phyloP scores from a whole-genome alignment of 1,139 yeast genomes.

The Saccharomyces hybrid region DNA sequence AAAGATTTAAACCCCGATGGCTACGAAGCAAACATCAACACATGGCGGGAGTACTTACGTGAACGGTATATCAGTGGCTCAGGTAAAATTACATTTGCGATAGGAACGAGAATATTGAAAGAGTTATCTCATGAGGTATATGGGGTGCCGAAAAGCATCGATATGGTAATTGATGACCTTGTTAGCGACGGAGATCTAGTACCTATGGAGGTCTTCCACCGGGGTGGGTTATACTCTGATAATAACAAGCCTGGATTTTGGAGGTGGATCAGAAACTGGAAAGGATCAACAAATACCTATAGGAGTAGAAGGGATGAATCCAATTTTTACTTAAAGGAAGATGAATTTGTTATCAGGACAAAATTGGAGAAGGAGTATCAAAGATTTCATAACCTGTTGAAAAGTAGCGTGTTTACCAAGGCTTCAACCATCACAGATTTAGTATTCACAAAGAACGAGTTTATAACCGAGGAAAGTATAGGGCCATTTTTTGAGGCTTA shows the following conservation, averaged over 20 bases:
- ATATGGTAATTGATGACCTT: slow-evolving; percentile 33
- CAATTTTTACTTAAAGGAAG: slow-evolving; percentile 17
- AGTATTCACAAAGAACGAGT: slow-evolving; percentile 17
- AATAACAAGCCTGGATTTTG: slow-evolving; percentile 2
- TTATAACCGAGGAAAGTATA: slow-evolving; percentile 13
- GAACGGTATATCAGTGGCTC: slow-evolving; percentile 15
- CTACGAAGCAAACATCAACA: slow-evolving; percentile 52
- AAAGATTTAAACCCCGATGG: slow-evolving; percentile 58
- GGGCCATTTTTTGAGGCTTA: slow-evolving; percentile 3
- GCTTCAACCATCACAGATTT: slow-evolving; percentile 22
- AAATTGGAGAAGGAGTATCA: slow-evolving; percentile 12
- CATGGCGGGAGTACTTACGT: slow-evolving; percentile 42
- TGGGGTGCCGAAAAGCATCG: slow-evolving; percentile 34
- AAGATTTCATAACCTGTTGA: slow-evolving; percentile 9
- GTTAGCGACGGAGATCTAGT: slow-evolving; percentile 26
- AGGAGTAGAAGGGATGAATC: slow-evolving; percentile 13
- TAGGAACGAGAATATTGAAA: slow-evolving; percentile 26
- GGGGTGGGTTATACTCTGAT: slow-evolving; percentile 5
- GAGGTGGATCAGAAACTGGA: slow-evolving; percentile 12
- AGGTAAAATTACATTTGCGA: slow-evolving; percentile 21
- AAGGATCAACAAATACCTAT: slow-evolving; percentile 3
- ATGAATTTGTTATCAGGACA: slow-evolving; percentile 12
- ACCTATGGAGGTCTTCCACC: slow-evolving; percentile 22
- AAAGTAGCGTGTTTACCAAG: slow-evolving; percentile 10
- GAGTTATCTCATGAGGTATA: slow-evolving; percentile 25